Base-by-base conservation (phyloP, 192 early-diverging fungal genomes). In the Backusella sp. region DNA sequence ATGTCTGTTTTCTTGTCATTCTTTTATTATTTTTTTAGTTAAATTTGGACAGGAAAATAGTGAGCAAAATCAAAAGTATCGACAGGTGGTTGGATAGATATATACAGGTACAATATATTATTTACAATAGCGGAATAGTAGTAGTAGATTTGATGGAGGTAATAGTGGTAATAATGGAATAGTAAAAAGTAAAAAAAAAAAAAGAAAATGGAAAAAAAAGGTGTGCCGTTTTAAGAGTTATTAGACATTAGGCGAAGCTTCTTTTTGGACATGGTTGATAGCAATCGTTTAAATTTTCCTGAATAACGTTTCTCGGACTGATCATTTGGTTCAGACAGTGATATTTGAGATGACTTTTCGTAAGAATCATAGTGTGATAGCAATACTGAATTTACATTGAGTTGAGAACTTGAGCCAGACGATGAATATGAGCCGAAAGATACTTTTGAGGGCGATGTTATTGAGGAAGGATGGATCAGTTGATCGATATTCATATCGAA, bases 401-500 rank as follows among this genome's bases (percentile, higher is more conserved):
- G 70, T 28, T 42, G 6, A 49, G 70, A 34, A 32, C 14, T 17
- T 5, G 70, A 72, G 4, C 28, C 42, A 34, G 9, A 46, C 4
- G 70, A 46, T 35, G 70, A 72, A 30, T 15, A 12, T 39, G 34
- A 68, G 53, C 28, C 49, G 28, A 52, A 35, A 5, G 42, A 52
- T 17, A 46, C 26, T 35, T 52, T 35, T 53, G 70, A 72, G 28
- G 70, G 70, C 15, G 70, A 52, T 9, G 42, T 6, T 35, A 32
- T 19, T 72, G 30, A 30, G 19, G 70, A 30, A 46, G 30, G 46
- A 35, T 34, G 21, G n/a, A 21, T 21, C n/a, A 36, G 34, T 23
- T 68, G 56, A 62, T 69, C 34, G n/a, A 14, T 17, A 62, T 35
- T 42, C 7, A 76, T 66, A 65, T 77, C 76, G 46, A 77, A 77